Percentiles rank a stretch among this genome's conserved stretches.
Conservation (phyloP, 176 grass and related monocot species). For the Bonia amplexicaulis region DNA sequence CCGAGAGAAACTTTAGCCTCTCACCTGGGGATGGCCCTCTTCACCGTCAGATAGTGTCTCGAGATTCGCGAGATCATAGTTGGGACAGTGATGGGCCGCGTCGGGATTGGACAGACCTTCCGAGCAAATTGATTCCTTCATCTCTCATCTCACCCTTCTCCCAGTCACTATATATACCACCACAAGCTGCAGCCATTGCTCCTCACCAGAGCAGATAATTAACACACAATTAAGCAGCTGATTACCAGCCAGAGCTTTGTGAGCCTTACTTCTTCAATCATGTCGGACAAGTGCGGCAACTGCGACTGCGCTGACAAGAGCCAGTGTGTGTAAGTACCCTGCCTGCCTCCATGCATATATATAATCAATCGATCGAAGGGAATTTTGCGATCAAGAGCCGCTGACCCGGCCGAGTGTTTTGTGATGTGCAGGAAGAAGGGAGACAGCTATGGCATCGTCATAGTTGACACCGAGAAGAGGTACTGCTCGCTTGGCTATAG, state of each 20-base stretch:
- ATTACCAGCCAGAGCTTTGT: neutral
- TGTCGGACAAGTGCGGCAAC: conserved; percentile 81
- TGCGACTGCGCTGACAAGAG: conserved; percentile 89
- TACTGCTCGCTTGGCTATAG: conserved; percentile 4
- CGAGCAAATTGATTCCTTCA: neutral
- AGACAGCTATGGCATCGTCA: conserved; percentile 47
- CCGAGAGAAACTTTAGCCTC: neutral
- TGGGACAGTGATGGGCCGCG: too few relatives aligned
- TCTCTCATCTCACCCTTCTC: neutral
- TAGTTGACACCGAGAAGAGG: conserved; percentile 54
- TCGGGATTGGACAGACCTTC: too few relatives aligned
- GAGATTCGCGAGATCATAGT: too few relatives aligned
- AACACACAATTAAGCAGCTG: neutral
- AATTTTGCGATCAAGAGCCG: too few relatives aligned
- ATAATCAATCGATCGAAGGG: neutral
- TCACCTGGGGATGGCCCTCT: too few relatives aligned
- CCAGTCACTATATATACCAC: conserved; percentile 12
- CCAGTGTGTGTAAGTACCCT: conserved; percentile 60
- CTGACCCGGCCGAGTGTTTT: neutral
- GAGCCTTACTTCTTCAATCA: conserved; percentile 5
- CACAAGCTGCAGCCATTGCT: conserved; percentile 3
- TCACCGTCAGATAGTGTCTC: neutral
- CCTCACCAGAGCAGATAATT: neutral
- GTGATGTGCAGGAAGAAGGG: conserved; percentile 67
- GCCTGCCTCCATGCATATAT: neutral